Base-by-base conservation (phyloP, 2,329 filamentous ascomycete species). In the Chaetomium sp. region DNA sequence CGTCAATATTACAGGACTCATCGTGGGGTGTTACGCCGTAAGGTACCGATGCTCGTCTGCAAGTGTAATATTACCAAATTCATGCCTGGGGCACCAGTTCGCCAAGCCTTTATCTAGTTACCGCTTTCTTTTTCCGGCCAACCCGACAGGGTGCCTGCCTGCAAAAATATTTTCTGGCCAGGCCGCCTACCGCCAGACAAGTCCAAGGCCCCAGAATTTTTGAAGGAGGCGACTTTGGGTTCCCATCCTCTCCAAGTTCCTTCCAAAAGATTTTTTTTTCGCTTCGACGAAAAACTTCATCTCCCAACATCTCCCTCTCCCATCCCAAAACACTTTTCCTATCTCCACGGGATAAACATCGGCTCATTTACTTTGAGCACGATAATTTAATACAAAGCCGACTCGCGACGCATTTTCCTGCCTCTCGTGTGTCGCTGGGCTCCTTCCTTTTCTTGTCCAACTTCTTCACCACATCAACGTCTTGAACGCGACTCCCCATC, bases 121-220 rank as follows among this genome's bases (percentile, higher is more conserved):
- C 50, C 56, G 14, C 27, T 10, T 47, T 38, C 46, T 12, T 7
- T 37, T 42, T 11, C 11, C 11, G 10, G 35, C 19, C 34, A 33
- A 36, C 46, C 12, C 38, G 36, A 51, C 12, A 49, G 52, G 44
- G 57, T 50, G 52, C 32, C 58, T 57, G 61, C 53, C 55, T 58
- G 45, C 56, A 59, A 63, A 63, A 66, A 65, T 55, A 55, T 55
- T 63, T 61, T 62, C 53, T 55, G 44, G 43, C 43, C 49, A 42
- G 43, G 35, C 52, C 48, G 52, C 56, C 57, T 44, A 59, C 51
- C 52, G 58, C 19, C 19, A 27, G 19, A 27, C 19, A 55, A 58
- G 59, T 54, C 19, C 40, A 42, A 19, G 49, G 52, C 11, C 49
- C 55, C 51, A 52, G 43, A 55, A 60, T 60, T 53, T 49, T 57